Conservation (phyloP, 148 eudicot species). For the Vaccinium macrocarpon region DNA sequence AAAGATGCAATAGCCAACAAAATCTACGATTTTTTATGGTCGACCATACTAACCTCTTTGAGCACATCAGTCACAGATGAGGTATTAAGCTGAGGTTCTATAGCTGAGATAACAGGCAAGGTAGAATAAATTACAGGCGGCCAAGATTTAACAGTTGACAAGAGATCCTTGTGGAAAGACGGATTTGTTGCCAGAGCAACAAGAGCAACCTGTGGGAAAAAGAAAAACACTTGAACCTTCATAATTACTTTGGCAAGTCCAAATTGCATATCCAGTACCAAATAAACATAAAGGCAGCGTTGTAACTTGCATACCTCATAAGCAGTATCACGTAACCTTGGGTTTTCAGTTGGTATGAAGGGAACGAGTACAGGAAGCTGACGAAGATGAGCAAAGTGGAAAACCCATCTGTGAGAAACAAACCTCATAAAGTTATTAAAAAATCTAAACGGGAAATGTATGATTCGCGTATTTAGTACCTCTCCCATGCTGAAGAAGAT, state of each 20-base stretch:
- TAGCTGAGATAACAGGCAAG: constrained; percentile 67
- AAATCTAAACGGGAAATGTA: background rate
- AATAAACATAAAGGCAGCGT: constrained; percentile 19
- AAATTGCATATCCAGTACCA: constrained; percentile 13
- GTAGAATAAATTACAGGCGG: constrained; percentile 79
- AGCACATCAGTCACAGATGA: constrained; percentile 69
- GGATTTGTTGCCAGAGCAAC: constrained; percentile 80
- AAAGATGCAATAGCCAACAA: constrained; percentile 7
- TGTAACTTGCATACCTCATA: constrained; percentile 67
- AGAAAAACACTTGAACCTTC: constrained; percentile 15
- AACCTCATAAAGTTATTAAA: constrained; percentile 20
- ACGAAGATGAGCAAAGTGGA: constrained; percentile 94
- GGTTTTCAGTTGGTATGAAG: constrained; percentile 84
- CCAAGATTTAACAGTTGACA: constrained; percentile 85
- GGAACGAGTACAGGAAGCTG: constrained; percentile 86
- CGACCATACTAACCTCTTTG: constrained; percentile 62
- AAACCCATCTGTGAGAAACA: constrained; percentile 73
- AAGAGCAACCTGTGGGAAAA: constrained; percentile 71
- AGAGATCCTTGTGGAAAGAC: constrained; percentile 81
- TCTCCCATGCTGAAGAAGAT: constrained; percentile 97
- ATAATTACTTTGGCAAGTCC: constrained; percentile 8
- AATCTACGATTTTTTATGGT: constrained; percentile 11
- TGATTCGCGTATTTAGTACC: constrained; percentile 34
- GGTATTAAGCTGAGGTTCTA: constrained; percentile 89
- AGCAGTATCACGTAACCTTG: constrained; percentile 84